phyloP scores from a whole-genome alignment of 176 grass and related monocot genomes.

The Hyparrhenia diplandra region DNA sequence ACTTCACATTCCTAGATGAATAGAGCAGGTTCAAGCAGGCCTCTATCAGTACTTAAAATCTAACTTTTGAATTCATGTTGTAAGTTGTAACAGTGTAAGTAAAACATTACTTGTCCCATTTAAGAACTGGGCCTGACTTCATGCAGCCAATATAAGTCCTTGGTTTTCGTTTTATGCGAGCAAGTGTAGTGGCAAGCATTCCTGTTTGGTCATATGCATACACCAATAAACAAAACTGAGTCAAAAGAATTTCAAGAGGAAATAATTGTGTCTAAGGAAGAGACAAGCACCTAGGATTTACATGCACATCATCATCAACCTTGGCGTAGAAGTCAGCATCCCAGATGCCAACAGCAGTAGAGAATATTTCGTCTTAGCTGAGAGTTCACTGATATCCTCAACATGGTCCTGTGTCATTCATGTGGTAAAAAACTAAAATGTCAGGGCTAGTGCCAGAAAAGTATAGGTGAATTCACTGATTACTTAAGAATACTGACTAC shows the following conservation, averaged over 20 bases:
- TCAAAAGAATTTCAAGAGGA: slow-evolving; percentile 6
- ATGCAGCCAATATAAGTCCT: slow-evolving; percentile 98
- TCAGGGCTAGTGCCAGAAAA: slow-evolving; percentile 18
- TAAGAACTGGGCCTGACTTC: slow-evolving; percentile 98
- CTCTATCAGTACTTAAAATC: neutral
- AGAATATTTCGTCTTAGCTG: slow-evolving; percentile 98
- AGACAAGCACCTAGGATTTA: slow-evolving; percentile 80
- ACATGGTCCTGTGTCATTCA: slow-evolving; percentile 63
- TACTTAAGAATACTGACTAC: neutral
- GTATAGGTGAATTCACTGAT: slow-evolving; percentile 3
- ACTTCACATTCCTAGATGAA: slow-evolving; percentile 77
- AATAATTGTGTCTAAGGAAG: neutral
- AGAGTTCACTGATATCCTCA: slow-evolving; percentile 96
- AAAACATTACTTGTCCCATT: slow-evolving; percentile 83
- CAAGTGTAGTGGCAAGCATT: slow-evolving; percentile 85
- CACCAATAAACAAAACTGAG: neutral
- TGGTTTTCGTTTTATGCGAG: slow-evolving; percentile 83
- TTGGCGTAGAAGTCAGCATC: slow-evolving; percentile 97
- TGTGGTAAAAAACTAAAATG: neutral
- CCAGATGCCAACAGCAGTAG: slow-evolving; percentile 77
- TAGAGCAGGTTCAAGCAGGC: slow-evolving; percentile 8
- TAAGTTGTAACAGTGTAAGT: slow-evolving; percentile 6
- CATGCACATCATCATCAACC: slow-evolving; percentile 98
- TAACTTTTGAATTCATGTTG: slow-evolving; percentile 18
- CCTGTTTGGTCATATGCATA: slow-evolving; percentile 43